Percentiles rank a stretch among this genome's conserved stretches.
phyloP scores from a whole-genome alignment of 352 stramenopile species.

The Phytophthora fragariae region DNA sequence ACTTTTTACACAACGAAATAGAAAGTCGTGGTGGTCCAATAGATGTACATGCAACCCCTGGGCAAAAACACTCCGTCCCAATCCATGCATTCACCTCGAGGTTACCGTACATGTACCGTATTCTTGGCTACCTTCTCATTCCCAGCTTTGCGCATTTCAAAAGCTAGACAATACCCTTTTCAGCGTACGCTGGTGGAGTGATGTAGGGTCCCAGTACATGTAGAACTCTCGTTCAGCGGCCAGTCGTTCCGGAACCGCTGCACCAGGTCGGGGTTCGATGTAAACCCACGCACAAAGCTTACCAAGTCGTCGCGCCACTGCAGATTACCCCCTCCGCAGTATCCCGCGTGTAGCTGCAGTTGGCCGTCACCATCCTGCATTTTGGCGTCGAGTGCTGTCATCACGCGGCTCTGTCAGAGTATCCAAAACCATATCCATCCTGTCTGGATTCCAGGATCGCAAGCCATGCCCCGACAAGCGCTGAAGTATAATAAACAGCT shows the following conservation, averaged over 20 bases:
- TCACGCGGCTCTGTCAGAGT: constrained; percentile 36
- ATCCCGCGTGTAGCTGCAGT: constrained; percentile 36
- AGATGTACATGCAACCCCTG: background rate
- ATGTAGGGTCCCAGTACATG: constrained; percentile 38
- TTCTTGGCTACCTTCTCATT: background rate
- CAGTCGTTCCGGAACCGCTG: constrained; percentile 29
- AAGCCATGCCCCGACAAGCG: constrained; percentile 33
- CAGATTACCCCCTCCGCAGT: constrained; percentile 29
- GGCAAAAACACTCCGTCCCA: background rate
- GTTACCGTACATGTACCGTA: background rate
- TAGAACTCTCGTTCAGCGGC: constrained; percentile 39
- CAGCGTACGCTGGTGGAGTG: constrained; percentile 16
- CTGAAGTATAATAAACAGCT: constrained; percentile 43
- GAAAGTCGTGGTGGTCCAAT: background rate
- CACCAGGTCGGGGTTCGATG: constrained; percentile 38
- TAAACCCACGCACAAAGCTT: constrained; percentile 34
- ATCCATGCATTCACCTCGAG: background rate
- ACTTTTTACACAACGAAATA: background rate
- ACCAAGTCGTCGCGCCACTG: constrained; percentile 34
- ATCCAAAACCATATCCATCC: constrained; percentile 38
- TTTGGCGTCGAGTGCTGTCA: constrained; percentile 34
- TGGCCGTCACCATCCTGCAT: constrained; percentile 35
- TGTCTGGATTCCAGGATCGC: constrained; percentile 23
- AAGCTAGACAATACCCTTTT: constrained; percentile 19
- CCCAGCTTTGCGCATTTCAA: constrained; percentile 2